Percentiles rank a stretch among this genome's conserved stretches.
Conservation (phyloP, 352 stramenopile genomes). For the Phytophthora quininea region DNA sequence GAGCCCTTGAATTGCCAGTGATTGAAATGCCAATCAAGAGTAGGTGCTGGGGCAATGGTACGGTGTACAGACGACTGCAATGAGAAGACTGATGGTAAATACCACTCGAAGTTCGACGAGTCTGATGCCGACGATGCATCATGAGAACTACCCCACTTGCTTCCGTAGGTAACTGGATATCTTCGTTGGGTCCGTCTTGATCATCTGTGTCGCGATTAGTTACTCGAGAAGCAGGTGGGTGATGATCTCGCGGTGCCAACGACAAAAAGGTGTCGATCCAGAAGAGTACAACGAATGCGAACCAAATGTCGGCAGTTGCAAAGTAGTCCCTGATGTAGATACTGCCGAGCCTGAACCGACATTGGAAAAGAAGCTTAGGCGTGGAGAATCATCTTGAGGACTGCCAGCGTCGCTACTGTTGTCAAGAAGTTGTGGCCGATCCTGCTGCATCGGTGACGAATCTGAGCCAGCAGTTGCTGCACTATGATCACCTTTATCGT, state of each 20-base stretch:
- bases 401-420: constrained; percentile 19
- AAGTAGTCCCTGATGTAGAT: constrained; percentile 30
- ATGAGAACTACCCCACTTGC: constrained; percentile 9
- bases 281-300: constrained; percentile 55
- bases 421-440: constrained; percentile 22
- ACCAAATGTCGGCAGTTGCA: constrained; percentile 46
- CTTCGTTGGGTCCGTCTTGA: constrained; percentile 22
- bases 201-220: constrained; percentile 26
- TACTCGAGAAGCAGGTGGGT: constrained; percentile 10
- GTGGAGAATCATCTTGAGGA: constrained; percentile 30
- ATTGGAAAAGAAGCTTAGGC: constrained; percentile 45
- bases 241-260: constrained; percentile 39
- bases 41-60: constrained; percentile 52
- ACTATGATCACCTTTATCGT: constrained; percentile 28
- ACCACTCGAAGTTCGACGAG: constrained; percentile 72
- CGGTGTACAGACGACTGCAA: constrained; percentile 66
- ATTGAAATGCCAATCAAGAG: constrained; percentile 84
- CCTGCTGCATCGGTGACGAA: constrained; percentile 27
- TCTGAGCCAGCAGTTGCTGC: constrained; percentile 34
- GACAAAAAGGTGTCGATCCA: constrained; percentile 48
- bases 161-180: constrained; percentile 17
- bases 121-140: constrained; percentile 33
- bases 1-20: constrained; percentile 51
- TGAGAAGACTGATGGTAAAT: constrained; percentile 76
- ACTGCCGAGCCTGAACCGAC: constrained; percentile 36